Base-by-base conservation (phyloP, 1,284 basidiomycete species). In the Termitomyces sp. region DNA sequence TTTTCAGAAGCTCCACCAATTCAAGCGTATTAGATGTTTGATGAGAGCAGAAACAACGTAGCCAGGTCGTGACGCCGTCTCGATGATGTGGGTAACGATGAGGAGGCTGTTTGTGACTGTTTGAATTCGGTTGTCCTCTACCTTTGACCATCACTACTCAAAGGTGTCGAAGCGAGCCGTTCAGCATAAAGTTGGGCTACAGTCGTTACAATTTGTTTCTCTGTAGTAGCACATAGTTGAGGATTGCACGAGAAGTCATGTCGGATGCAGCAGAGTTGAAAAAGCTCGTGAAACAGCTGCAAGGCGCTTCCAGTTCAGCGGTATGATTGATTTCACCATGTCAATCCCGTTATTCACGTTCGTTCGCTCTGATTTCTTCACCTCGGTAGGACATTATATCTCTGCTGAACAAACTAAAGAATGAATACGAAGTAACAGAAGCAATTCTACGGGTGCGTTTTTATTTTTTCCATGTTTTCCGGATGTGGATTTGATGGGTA, bases 351-450 rank as follows among this genome's bases (percentile, higher is more conserved):
- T 67, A 70, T 68, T 69, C 70, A 65, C 65, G 63, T 65, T 65
- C 63, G 60, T 68, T 63, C 65, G 58, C 21, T 71, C 62, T 58
- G 54, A 58, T 56, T 56, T 60, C 50, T 50, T 41, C 60, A 33
- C 61, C 55, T 62, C 57, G 53, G 43, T 62, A 97, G 89, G 92
- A 94, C 51, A 83, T 86, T 30, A 67, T 88, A 13, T 72, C 74
- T 33, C 78, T 95, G 48, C 73, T 98, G 56, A 79, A 77, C 61
- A 78, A 80, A 57, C 75, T 98, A 57, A 94, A 93, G 75, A 80
- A 80, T 56, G 83, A 90, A 43, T 86, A 88, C 53, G 78, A 82
- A 65, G 90, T 95, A 43, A 94, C 88, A 58, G 95, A 98, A 77
- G 80, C 88, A 36, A 72, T 96, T 13, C 79, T 98, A 51, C 83